Conservation (phyloP, 2,329 filamentous ascomycete genomes). For the Fonsecaea erecta region DNA sequence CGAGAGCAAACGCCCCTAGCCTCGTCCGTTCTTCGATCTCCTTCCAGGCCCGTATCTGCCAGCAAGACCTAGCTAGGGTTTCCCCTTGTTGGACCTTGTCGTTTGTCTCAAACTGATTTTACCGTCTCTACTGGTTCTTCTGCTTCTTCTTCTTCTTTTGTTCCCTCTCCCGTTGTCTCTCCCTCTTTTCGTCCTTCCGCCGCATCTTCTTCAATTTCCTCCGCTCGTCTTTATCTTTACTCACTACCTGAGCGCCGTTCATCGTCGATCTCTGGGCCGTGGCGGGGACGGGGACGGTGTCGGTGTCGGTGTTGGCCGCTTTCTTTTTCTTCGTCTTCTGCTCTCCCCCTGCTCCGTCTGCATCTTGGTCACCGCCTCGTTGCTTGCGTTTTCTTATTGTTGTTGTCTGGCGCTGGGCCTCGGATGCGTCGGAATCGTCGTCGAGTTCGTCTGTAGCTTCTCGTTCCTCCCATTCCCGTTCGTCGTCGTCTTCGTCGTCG, state of each 20-base stretch:
- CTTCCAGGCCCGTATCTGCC: too few relatives aligned
- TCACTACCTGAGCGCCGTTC: neutral
- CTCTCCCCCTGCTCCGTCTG: neutral
- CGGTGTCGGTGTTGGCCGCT: slow-evolving; percentile 5
- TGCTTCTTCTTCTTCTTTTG: slow-evolving; percentile 7
- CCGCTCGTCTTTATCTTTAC: slow-evolving; percentile 33
- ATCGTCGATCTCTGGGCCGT: neutral
- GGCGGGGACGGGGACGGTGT: too few relatives aligned
- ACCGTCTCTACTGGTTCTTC: neutral
- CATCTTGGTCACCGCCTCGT: neutral
- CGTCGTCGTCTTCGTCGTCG: slow-evolving; percentile 9
- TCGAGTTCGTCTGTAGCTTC: slow-evolving; percentile 43
- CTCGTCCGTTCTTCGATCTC: neutral
- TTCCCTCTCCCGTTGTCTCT: slow-evolving; percentile 16
- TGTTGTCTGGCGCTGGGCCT: slow-evolving; percentile 2
- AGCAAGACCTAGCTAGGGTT: too few relatives aligned
- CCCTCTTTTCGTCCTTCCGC: slow-evolving; percentile 20
- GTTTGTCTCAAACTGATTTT: too few relatives aligned
- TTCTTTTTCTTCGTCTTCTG: slow-evolving; percentile 6
- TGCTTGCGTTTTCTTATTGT: neutral
- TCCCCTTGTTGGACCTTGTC: too few relatives aligned
- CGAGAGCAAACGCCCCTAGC: neutral
- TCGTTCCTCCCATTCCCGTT: slow-evolving; percentile 44
- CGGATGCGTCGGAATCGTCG: slow-evolving; percentile 40
- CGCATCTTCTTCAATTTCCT: slow-evolving; percentile 29